Evolutionary conservation across 257 asterid genomes (phyloP).

Genomic region (Cynanchum wilfordii): DNA sequence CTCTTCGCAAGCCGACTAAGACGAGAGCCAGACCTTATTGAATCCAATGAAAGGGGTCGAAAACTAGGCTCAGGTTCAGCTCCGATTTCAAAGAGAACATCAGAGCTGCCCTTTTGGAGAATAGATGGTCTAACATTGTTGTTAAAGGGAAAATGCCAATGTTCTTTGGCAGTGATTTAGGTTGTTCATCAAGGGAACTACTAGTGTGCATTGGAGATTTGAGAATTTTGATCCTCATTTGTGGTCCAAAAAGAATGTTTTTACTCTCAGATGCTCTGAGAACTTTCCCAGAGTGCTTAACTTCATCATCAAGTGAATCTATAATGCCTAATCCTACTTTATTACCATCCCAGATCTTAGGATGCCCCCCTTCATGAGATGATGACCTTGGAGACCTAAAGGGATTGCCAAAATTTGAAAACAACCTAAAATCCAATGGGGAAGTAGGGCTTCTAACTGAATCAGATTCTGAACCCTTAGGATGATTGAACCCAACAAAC

Average conservation of each 20-base stretch:
- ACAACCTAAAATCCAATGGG: slow-evolving; percentile 75
- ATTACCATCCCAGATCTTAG: slow-evolving; percentile 58
- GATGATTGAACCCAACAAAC: slow-evolving; percentile 45
- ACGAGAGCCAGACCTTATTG: slow-evolving; percentile 41
- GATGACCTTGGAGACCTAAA: slow-evolving; percentile 48
- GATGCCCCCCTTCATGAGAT: slow-evolving; percentile 40
- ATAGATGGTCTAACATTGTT: slow-evolving; percentile 29
- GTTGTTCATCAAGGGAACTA: slow-evolving; percentile 39
- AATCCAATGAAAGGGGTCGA: slow-evolving; percentile 68
- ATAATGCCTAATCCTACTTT: slow-evolving; percentile 90
- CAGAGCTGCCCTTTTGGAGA: slow-evolving; percentile 40
- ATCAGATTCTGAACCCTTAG: slow-evolving; percentile 65
- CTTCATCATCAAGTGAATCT: slow-evolving; percentile 65
- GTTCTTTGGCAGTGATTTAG: slow-evolving; percentile 59
- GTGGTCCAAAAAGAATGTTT: slow-evolving; percentile 54
- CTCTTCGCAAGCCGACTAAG: slow-evolving; percentile 37
- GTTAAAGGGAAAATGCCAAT: slow-evolving; percentile 40
- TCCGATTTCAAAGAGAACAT: slow-evolving; percentile 66
- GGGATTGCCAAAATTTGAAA: slow-evolving; percentile 63
- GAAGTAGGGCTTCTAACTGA: slow-evolving; percentile 92
- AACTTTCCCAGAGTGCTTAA: slow-evolving; percentile 32
- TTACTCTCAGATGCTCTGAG: slow-evolving; percentile 46
- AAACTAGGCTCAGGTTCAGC: slow-evolving; percentile 29
- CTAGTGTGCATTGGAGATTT: slow-evolving; percentile 29
- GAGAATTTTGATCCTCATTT: slow-evolving; percentile 39